These are phyloP conservation scores for Henckelia pumila DNA, from an alignment of 257 asterid genomes.

Conservation along the genomic window DNA sequence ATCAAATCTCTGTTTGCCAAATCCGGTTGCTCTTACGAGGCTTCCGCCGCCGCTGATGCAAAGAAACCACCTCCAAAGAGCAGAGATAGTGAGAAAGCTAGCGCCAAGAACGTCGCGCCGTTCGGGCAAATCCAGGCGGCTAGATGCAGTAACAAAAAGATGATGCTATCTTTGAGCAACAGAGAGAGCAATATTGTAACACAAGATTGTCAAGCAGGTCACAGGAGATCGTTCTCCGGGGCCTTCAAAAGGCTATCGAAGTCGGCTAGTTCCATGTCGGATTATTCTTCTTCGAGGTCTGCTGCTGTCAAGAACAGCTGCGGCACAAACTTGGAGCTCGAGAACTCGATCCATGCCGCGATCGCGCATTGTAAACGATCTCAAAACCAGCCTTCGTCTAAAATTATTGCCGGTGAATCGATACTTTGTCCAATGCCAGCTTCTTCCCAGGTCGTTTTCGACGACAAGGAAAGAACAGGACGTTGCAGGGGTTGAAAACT, in stretches of 20 bases:
- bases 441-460: constrained; percentile 31
- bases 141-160: neutral
- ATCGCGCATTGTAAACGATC: constrained; percentile 87
- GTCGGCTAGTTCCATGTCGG: constrained; percentile 27
- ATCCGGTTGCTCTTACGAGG: constrained; percentile 54
- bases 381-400: constrained; percentile 39
- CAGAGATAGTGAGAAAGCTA: constrained; percentile 12
- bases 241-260: constrained; percentile 57
- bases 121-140: constrained; percentile 51
- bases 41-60: constrained; percentile 24
- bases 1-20: constrained; percentile 62
- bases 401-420: constrained; percentile 38
- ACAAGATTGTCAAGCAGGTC: constrained; percentile 31
- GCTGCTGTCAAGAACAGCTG: constrained; percentile 43
- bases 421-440: constrained; percentile 42
- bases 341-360: constrained; percentile 87
- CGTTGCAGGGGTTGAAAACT: constrained; percentile 40
- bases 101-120: constrained; percentile 22
- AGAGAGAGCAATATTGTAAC: constrained; percentile 27
- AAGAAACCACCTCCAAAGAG: constrained; percentile 29
- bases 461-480: constrained; percentile 46
- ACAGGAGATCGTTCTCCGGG: constrained; percentile 82
- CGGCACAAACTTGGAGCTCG: constrained; percentile 50
- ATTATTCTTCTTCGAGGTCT: constrained; percentile 36
- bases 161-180: constrained; percentile 2